Base-by-base conservation (phyloP, 202 grass and related monocot genomes). In the Eragrostis tef region DNA sequence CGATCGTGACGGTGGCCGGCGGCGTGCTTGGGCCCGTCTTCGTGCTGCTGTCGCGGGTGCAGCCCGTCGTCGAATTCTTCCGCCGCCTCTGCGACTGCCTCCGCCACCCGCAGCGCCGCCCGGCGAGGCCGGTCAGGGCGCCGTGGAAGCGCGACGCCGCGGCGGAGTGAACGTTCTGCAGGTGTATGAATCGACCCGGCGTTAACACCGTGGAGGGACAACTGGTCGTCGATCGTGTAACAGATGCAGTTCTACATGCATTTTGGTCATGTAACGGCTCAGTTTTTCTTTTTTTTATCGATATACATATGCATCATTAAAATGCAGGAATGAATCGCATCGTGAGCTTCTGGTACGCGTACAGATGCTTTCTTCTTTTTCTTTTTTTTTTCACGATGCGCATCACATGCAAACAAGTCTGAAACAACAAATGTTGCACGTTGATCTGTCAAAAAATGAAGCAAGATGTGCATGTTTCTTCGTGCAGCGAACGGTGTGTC, bases 1-100 rank as follows among this genome's bases (percentile, higher is more conserved):
- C 78, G n/a, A 93, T 93, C 71, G 49, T 90, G 78, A 93, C 91
- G 48, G 74, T 93, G 34, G 83, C 85, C 6, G 69, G 91, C 53
- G 85, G 87, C 13, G 71, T 90, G 69, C 66, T 93, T 1, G 85
- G 78, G 3, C 91, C 82, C 1, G 21, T 93, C 24, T 49, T 89
- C 8, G 79, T 93, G 45, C 17, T 90, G 36, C 61, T 90, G 42
- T 86, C 71, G 65, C 81, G 82, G 41, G 59, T 93, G 26, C 71
- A 81, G 79, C 89, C 85, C 1, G 80, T 89, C 1, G 76, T 88
- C 29, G 78, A 74, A 19, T 86, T 90, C 80, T 78, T 90, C 42
- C 20, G 26, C 3, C 82, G 79, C 3, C 85, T 93, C 58, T 83
- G 76, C 24, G 79, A 90, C 48, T 93, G 88, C 74, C 69, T 93